phyloP scores from a whole-genome alignment of 1,284 basidiomycete genomes.

The Microbotryum violaceum region DNA sequence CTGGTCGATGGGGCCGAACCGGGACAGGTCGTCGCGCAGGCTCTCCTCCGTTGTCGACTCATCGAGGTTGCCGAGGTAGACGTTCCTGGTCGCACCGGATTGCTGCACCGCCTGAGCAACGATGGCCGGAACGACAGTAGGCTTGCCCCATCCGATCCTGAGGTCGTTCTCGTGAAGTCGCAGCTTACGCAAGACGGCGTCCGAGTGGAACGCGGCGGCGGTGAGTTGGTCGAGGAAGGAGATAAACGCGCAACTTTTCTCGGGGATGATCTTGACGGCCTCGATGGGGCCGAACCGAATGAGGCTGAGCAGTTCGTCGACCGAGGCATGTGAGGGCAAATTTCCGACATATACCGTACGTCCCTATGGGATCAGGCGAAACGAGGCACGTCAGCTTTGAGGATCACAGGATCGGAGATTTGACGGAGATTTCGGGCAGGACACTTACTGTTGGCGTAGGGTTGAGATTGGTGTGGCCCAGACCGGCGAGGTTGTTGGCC shows the following conservation, averaged over 20 bases:
- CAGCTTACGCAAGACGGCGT: constrained; percentile 86
- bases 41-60: constrained; percentile 81
- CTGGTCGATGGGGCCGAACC: constrained; percentile 93
- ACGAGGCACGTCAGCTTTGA: background rate
- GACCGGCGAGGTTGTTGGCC: background rate
- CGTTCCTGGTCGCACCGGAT: constrained; percentile 83
- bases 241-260: constrained; percentile 96
- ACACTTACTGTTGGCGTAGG: background rate
- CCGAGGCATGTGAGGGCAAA: constrained; percentile 88
- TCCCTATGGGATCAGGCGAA: constrained; percentile 42
- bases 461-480: background rate
- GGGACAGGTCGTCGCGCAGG: constrained; percentile 73
- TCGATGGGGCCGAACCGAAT: constrained; percentile 97
- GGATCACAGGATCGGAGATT: background rate
- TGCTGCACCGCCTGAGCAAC: constrained; percentile 79
- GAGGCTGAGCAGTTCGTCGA: constrained; percentile 93
- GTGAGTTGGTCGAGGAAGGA: constrained; percentile 88
- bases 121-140: constrained; percentile 71
- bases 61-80: constrained; percentile 84
- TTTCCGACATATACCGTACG: constrained; percentile 98
- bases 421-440: background rate
- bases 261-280: constrained; percentile 87
- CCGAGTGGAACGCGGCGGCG: constrained; percentile 88
- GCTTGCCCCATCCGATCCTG: constrained; percentile 93
- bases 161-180: constrained; percentile 84